Percentiles rank a stretch among this genome's conserved stretches.
phyloP scores from a whole-genome alignment of 2,329 filamentous ascomycete genomes.

The Cadophora sp. region DNA sequence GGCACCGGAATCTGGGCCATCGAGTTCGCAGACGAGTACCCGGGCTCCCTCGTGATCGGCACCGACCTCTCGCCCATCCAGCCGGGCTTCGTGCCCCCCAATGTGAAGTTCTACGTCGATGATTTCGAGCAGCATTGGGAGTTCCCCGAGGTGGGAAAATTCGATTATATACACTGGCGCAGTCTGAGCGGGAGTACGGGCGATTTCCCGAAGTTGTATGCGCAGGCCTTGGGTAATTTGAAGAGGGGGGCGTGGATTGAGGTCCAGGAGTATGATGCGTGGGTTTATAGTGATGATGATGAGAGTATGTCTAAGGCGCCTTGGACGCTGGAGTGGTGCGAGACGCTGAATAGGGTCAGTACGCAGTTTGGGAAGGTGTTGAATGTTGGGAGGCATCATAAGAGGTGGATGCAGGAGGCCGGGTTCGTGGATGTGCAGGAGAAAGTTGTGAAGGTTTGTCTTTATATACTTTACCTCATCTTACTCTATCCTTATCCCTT shows the following conservation, averaged over 20 bases:
- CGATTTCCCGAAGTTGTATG: conserved; percentile 23
- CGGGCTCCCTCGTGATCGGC: conserved; percentile 6
- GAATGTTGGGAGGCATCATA: conserved; percentile 26
- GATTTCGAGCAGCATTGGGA: conserved; percentile 43
- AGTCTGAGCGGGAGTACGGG: conserved; percentile 37
- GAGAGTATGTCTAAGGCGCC: conserved; percentile 15
- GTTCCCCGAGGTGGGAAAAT: conserved; percentile 44
- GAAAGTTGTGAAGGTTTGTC: conserved; percentile 25
- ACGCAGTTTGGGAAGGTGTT: conserved; percentile 30
- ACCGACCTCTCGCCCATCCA: conserved; percentile 23
- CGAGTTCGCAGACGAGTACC: conserved; percentile 16
- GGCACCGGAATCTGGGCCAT: conserved; percentile 26
- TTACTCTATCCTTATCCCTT: neutral
- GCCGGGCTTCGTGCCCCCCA: conserved; percentile 36
- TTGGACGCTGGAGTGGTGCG: conserved; percentile 25
- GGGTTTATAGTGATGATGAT: conserved; percentile 29
- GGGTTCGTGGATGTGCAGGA: conserved; percentile 51
- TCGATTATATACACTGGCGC: conserved; percentile 44
- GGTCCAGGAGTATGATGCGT: conserved; percentile 30
- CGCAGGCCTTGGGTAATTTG: conserved; percentile 19
- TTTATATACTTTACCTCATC: neutral
- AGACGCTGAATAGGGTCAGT: conserved; percentile 23
- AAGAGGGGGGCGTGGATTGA: conserved; percentile 32
- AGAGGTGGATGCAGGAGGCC: conserved; percentile 42
- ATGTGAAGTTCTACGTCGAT: conserved; percentile 44